These are phyloP conservation scores for Lactifluus piperatus DNA, from an alignment of 768 basidiomycete genomes.

Conservation along the genomic window DNA sequence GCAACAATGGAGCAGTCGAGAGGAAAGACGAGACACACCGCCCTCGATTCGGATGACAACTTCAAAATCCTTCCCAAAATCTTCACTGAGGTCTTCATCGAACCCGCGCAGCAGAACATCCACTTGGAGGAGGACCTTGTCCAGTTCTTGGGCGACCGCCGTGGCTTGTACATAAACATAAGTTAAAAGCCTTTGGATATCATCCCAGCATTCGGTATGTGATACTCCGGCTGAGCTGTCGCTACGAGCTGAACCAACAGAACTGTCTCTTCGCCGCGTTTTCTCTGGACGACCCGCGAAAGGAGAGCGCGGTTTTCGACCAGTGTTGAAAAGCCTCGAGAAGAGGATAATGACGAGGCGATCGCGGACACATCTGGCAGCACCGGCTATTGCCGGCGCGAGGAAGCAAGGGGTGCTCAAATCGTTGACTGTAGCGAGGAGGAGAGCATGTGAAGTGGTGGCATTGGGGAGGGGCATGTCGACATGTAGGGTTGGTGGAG, in stretches of 20 bases:
- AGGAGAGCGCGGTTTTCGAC: conserved; percentile 14
- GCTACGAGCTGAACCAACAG: conserved; percentile 8
- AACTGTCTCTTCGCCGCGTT: conserved; percentile 5
- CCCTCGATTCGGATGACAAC: conserved; percentile 22
- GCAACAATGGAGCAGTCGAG: not conserved
- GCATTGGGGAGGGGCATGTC: conserved; percentile 19
- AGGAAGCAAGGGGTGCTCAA: conserved; percentile 50
- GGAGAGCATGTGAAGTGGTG: conserved; percentile 26
- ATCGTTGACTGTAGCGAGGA: conserved; percentile 46
- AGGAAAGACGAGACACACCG: conserved; percentile 19
- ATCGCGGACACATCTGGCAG: conserved; percentile 37
- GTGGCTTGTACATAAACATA: conserved; percentile 84
- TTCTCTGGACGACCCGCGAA: not conserved
- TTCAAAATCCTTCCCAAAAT: conserved; percentile 32
- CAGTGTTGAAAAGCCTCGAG: conserved; percentile 46
- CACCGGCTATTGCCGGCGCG: conserved; percentile 42
- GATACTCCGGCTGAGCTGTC: conserved; percentile 22
- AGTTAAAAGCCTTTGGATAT: conserved; percentile 69
- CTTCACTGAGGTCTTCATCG: conserved; percentile 34
- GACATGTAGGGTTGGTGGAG: conserved; percentile 1
- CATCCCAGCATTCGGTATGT: conserved; percentile 48
- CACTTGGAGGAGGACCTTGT: conserved; percentile 66
- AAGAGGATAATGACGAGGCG: conserved; percentile 57
- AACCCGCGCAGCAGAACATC: conserved; percentile 66
- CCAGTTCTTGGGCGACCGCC: conserved; percentile 55